Conservation (phyloP, 495 filamentous ascomycete species). For the Halenospora varia region DNA sequence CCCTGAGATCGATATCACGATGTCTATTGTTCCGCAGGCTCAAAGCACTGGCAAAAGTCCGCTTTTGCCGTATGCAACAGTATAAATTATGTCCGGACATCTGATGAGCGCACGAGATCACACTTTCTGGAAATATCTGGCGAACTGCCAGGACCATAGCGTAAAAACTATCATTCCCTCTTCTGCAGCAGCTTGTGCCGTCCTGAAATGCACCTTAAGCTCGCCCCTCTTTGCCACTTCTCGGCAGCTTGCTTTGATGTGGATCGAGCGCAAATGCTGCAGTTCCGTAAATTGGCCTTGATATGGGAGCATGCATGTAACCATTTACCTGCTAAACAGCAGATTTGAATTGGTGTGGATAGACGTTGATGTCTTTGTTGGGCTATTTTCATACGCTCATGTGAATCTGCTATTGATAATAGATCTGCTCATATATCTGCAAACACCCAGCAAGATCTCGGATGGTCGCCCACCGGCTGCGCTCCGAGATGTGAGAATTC, state of each 20-base stretch:
- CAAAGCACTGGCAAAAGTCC: neutral
- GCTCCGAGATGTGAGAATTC: neutral
- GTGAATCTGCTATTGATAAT: neutral
- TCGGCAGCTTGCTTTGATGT: neutral
- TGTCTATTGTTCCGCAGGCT: neutral
- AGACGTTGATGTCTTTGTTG: neutral
- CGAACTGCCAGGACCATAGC: constrained; percentile 24
- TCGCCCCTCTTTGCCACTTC: neutral
- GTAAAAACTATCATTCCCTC: neutral
- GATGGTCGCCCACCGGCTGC: neutral
- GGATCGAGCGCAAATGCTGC: neutral
- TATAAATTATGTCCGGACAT: constrained; percentile 4
- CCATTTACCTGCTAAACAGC: neutral
- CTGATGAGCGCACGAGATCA: constrained; percentile 4
- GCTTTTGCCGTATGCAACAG: constrained; percentile 9
- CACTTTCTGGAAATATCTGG: neutral
- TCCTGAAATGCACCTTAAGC: neutral
- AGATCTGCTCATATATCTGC: neutral
- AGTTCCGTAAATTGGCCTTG: neutral
- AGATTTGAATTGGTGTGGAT: neutral
- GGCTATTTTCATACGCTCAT: neutral
- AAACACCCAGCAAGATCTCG: neutral
- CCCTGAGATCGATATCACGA: neutral
- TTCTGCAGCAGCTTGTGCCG: neutral
- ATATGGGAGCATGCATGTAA: neutral